Evolutionary conservation across 805 yeast genomes (phyloP).

Genomic region (Kodamaea jinghongensis): DNA sequence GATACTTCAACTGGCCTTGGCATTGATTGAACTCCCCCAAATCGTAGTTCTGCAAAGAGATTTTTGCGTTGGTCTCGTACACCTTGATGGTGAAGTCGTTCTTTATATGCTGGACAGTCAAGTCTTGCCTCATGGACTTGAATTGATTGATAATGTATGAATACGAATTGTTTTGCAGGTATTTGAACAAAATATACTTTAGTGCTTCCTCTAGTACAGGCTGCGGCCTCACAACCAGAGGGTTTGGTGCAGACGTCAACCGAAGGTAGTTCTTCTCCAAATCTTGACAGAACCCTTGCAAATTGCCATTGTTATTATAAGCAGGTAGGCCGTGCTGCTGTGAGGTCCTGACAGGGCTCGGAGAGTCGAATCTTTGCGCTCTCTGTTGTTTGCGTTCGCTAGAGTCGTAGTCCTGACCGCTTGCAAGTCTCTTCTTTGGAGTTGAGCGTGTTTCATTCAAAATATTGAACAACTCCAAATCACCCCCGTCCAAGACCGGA

Average conservation of each 20-base stretch:
- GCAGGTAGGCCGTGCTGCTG: constrained; percentile 8
- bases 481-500: constrained; percentile 39
- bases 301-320: constrained; percentile 5
- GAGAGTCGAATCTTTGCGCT: constrained; percentile 46
- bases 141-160: constrained; percentile 84
- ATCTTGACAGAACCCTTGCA: constrained; percentile 60
- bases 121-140: constrained; percentile 88
- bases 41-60: constrained; percentile 82
- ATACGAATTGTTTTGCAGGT: constrained; percentile 50
- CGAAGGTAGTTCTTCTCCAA: constrained; percentile 80
- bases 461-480: constrained; percentile 11
- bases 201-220: constrained; percentile 57
- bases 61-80: constrained; percentile 80
- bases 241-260: constrained; percentile 89
- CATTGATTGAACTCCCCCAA: constrained; percentile 96
- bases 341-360: neutral
- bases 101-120: constrained; percentile 86
- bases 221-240: constrained; percentile 75
- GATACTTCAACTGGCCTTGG: constrained; percentile 69
- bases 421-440: neutral
- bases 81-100: constrained; percentile 73
- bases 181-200: constrained; percentile 51
- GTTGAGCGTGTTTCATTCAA: too few species aligned
- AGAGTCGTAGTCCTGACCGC: constrained; percentile 21
- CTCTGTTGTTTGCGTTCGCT: constrained; percentile 42